These are phyloP conservation scores for Coix lacrymajobi DNA, from an alignment of 176 grass and related monocot species.

Conservation along the genomic window DNA sequence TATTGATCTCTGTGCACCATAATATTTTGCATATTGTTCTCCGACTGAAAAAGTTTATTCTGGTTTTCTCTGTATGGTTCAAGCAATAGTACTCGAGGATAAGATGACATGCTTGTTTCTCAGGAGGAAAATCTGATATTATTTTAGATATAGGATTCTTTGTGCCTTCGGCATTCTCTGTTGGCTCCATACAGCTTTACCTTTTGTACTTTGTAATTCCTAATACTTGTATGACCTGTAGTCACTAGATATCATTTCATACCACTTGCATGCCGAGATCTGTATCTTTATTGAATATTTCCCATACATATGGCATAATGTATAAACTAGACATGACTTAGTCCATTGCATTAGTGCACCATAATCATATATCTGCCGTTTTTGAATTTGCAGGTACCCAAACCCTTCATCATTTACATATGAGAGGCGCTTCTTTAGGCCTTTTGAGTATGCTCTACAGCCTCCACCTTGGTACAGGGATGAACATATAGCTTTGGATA, in stretches of 20 bases:
- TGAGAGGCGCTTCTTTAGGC: slow-evolving; percentile 74
- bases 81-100: not conserved
- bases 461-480: slow-evolving; percentile 70
- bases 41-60: not conserved
- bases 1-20: not conserved
- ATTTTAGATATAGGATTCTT: not conserved
- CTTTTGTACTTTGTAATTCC: not conserved
- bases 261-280: not conserved
- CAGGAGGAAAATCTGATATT: not conserved
- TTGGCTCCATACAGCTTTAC: not conserved
- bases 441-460: slow-evolving; percentile 92
- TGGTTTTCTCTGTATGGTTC: not conserved
- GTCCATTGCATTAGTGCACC: not conserved
- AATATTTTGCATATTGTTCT: not conserved
- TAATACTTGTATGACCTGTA: not conserved
- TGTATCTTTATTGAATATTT: not conserved
- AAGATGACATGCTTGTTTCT: not conserved
- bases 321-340: not conserved
- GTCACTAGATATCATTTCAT: not conserved
- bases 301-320: not conserved
- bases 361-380: not conserved
- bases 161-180: not conserved
- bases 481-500: slow-evolving; percentile 93
- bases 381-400: slow-evolving; percentile 62
- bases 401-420: slow-evolving; percentile 90